These are phyloP conservation scores for Dysphania ambrosioides DNA, from an alignment of 148 eudicot genomes.

Conservation along the genomic window DNA sequence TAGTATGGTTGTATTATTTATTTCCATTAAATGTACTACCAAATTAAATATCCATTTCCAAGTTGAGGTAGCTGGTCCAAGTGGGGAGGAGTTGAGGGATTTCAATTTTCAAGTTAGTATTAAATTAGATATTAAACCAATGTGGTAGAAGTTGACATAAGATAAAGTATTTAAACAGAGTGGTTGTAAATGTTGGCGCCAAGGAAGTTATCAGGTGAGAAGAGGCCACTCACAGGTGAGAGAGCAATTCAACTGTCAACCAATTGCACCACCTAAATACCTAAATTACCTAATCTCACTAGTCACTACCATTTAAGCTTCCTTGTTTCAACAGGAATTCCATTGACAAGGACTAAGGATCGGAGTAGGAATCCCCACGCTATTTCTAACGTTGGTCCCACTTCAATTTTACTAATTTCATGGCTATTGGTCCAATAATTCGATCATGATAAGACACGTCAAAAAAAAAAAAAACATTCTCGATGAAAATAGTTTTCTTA, in stretches of 20 bases:
- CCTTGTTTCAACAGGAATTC: neutral
- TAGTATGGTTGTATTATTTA: no score
- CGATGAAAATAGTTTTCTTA: neutral
- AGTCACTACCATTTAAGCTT: neutral
- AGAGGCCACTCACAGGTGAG: conserved; percentile 7
- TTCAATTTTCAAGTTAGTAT: no score
- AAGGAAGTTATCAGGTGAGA: conserved; percentile 18
- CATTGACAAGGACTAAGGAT: neutral
- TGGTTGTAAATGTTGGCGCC: conserved; percentile 24
- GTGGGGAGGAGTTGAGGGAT: no score
- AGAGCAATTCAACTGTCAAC: conserved; percentile 31
- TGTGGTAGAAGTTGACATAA: conserved; percentile 6
- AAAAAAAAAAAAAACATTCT: neutral
- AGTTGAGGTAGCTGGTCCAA: no score
- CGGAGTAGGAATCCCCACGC: neutral
- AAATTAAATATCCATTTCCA: no score
- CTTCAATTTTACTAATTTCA: neutral
- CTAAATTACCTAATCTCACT: neutral
- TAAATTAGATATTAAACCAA: no score
- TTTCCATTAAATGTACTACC: no score
- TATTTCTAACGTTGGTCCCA: conserved; percentile 4
- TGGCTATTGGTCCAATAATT: neutral
- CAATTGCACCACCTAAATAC: conserved; percentile 28
- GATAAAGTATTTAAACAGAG: neutral
- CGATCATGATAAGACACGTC: no score